Conservation (phyloP, 2,329 filamentous ascomycete species). For the Alternaria sp. region DNA sequence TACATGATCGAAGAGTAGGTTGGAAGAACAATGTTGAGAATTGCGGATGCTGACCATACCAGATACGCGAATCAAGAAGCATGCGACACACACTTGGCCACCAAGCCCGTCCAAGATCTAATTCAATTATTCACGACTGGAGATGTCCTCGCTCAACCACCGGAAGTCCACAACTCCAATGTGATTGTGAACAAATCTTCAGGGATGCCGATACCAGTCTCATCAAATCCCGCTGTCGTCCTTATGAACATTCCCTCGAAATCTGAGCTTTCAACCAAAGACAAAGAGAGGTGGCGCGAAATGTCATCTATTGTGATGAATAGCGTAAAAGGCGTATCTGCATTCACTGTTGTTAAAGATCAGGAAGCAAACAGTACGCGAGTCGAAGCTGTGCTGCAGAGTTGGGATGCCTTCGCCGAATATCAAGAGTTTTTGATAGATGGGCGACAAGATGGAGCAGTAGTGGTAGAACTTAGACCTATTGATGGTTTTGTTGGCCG, state of each 20-base stretch:
- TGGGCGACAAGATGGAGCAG: slow-evolving; percentile 10
- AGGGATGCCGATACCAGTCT: slow-evolving; percentile 1
- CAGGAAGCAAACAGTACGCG: slow-evolving; percentile 21
- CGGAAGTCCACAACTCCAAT: slow-evolving; percentile 30
- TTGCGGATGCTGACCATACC: neutral
- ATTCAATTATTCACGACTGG: slow-evolving; percentile 31
- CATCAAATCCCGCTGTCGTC: slow-evolving; percentile 24
- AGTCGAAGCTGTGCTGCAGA: slow-evolving; percentile 17
- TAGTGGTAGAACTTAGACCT: slow-evolving; percentile 22
- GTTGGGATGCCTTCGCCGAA: slow-evolving; percentile 15
- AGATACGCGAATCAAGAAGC: slow-evolving; percentile 33
- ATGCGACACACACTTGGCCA: slow-evolving; percentile 31
- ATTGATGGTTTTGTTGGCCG: slow-evolving; percentile 32
- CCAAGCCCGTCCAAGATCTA: slow-evolving; percentile 33
- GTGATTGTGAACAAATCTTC: slow-evolving; percentile 15
- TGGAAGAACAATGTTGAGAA: neutral
- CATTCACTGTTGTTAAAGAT: slow-evolving; percentile 21
- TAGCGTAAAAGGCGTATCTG: slow-evolving; percentile 16
- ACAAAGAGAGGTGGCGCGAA: slow-evolving; percentile 15
- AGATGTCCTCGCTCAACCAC: slow-evolving; percentile 30
- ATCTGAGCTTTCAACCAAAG: slow-evolving; percentile 5
- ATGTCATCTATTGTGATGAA: slow-evolving; percentile 12
- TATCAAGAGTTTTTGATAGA: slow-evolving; percentile 21
- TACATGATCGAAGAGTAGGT: slow-evolving; percentile 40
- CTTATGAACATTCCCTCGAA: slow-evolving; percentile 26